Conservation (phyloP, 179 eudicot species). For the Beta lomatogona region DNA sequence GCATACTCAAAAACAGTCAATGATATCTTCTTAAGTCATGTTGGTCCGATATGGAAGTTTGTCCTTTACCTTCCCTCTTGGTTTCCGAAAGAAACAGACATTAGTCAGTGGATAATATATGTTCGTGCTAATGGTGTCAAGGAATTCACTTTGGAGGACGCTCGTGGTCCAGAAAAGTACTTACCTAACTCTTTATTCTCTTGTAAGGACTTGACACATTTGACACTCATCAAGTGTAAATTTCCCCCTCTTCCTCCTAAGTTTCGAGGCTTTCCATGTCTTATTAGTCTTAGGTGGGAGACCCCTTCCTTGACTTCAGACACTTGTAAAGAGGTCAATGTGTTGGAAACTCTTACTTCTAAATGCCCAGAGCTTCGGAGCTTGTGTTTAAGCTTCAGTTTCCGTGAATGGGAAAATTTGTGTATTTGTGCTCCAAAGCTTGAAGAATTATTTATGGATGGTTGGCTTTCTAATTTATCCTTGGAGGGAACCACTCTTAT, state of each 20-base stretch:
- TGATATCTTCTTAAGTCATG: background rate
- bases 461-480: background rate
- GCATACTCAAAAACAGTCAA: background rate
- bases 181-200: background rate
- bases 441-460: background rate
- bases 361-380: slow-evolving; percentile 1
- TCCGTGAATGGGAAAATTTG: too few species aligned
- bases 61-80: background rate
- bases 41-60: slow-evolving; percentile 8
- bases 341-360: background rate
- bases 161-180: background rate
- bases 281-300: background rate
- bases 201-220: background rate
- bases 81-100: background rate
- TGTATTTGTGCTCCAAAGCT: background rate
- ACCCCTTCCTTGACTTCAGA: too few species aligned
- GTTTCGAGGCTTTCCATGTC: slow-evolving; percentile 4
- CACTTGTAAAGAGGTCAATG: too few species aligned
- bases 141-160: background rate
- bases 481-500: background rate
- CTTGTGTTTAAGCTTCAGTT: background rate
- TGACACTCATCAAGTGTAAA: background rate
- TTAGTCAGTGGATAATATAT: slow-evolving; percentile 12
- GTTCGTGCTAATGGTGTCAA: background rate
- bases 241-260: background rate